Evolutionary conservation across 2,329 filamentous ascomycete species (phyloP).

Genomic region (Proliferodiscus dingleyae): DNA sequence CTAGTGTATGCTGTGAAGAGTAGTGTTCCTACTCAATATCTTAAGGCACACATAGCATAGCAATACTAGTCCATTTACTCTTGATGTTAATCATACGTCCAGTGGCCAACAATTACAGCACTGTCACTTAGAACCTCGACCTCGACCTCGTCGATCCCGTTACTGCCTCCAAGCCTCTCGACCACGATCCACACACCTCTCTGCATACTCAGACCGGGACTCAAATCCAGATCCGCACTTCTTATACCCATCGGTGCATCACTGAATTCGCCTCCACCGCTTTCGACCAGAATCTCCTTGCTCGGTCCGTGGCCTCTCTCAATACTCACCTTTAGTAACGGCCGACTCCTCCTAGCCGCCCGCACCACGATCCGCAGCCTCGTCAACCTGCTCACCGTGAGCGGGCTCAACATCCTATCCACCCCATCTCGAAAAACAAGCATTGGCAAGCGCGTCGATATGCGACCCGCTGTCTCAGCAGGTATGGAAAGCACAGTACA

Average conservation of each 20-base stretch:
- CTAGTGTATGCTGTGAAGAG: conserved; percentile 7
- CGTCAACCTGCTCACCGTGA: conserved; percentile 22
- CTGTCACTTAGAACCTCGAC: conserved; percentile 43
- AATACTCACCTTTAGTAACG: conserved; percentile 64
- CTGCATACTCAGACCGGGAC: conserved; percentile 50
- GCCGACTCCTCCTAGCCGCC: conserved; percentile 31
- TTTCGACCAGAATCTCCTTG: conserved; percentile 58
- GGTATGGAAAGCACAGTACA: conserved; percentile 57
- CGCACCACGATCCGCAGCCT: conserved; percentile 22
- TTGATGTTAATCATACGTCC: conserved; percentile 22
- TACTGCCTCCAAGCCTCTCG: conserved; percentile 62
- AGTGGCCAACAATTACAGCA: conserved; percentile 30
- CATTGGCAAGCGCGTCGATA: conserved; percentile 55
- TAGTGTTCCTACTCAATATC: background rate
- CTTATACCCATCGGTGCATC: conserved; percentile 63
- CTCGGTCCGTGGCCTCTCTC: conserved; percentile 69
- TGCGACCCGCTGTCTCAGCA: conserved; percentile 68
- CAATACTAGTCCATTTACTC: background rate
- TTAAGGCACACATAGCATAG: background rate
- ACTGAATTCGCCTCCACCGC: conserved; percentile 68
- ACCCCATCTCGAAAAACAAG: conserved; percentile 45
- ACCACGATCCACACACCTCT: conserved; percentile 74
- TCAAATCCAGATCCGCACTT: conserved; percentile 69
- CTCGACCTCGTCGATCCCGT: conserved; percentile 44
- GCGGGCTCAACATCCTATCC: conserved; percentile 42